These are phyloP conservation scores for Cercospora nicotianae DNA, from an alignment of 2,329 filamentous ascomycete species.

Conservation along the genomic window DNA sequence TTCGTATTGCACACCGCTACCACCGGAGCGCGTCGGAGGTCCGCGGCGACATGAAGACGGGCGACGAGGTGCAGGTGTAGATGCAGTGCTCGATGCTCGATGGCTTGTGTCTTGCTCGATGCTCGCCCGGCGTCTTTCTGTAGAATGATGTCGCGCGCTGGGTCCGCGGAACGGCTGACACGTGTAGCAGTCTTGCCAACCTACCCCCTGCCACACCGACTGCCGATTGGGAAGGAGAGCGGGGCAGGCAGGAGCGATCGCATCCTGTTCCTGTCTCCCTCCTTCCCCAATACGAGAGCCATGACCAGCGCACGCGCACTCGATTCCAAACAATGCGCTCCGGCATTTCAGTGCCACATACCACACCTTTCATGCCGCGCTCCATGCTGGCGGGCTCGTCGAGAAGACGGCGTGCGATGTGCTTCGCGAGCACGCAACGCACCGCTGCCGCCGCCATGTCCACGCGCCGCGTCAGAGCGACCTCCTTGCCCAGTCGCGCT, in stretches of 20 bases:
- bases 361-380: background rate
- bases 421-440: background rate
- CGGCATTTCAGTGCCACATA: background rate
- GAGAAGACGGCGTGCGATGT: background rate
- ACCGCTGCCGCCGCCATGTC: background rate
- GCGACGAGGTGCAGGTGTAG: background rate
- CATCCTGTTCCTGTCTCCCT: conserved; percentile 1
- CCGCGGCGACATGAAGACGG: background rate
- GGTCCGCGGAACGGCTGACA: background rate
- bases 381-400: background rate
- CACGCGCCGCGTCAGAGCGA: background rate
- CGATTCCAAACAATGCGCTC: background rate
- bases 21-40: background rate
- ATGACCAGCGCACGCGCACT: background rate
- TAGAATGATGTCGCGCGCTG: background rate
- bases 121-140: background rate
- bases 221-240: background rate
- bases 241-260: background rate
- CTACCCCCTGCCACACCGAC: too few relatives aligned
- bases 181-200: background rate
- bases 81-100: background rate
- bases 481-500: conserved; percentile 1
- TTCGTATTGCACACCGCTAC: background rate
- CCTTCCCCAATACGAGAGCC: background rate
- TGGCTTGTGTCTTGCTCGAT: background rate